Percentiles rank a stretch among this genome's conserved stretches.
These are phyloP conservation scores for Neurospora cerealis DNA, from an alignment of 495 filamentous ascomycete species.

Conservation along the genomic window DNA sequence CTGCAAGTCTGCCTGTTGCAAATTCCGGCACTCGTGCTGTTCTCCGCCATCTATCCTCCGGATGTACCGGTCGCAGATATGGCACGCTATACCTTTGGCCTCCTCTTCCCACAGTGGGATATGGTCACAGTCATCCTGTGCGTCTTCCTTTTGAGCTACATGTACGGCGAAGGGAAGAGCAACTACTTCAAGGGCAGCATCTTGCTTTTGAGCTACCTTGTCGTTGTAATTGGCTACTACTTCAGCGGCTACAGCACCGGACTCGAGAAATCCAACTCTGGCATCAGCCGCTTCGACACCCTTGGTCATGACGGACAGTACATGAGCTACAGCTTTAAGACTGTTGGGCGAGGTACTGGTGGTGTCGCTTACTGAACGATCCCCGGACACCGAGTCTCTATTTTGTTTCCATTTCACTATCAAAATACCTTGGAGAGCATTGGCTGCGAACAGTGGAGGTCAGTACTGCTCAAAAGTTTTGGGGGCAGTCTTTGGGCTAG, in stretches of 20 bases:
- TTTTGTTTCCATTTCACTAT: neutral
- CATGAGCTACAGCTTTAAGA: conserved; percentile 40
- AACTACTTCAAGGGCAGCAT: conserved; percentile 92
- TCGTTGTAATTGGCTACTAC: conserved; percentile 87
- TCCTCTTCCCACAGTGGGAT: conserved; percentile 99
- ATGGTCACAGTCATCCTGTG: conserved; percentile 97
- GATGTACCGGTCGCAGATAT: conserved; percentile 41
- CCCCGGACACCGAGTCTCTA: neutral
- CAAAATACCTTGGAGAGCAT: neutral
- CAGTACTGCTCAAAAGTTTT: neutral
- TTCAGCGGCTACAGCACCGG: conserved; percentile 64
- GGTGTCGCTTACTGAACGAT: conserved; percentile 24
- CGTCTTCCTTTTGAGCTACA: conserved; percentile 93
- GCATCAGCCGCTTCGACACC: conserved; percentile 60
- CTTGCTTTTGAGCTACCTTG: conserved; percentile 84
- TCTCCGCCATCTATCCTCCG: conserved; percentile 53
- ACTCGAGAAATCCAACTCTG: conserved; percentile 45
- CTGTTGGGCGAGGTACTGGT: conserved; percentile 34
- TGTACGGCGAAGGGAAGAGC: conserved; percentile 97
- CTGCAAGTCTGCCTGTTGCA: conserved; percentile 96
- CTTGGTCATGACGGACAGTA: conserved; percentile 42
- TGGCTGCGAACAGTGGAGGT: neutral
- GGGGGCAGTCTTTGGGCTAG: neutral
- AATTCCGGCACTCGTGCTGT: conserved; percentile 86
- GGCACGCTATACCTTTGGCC: conserved; percentile 70